Conservation (phyloP, 1,284 basidiomycete species). For the Macrocystidia cucumis region DNA sequence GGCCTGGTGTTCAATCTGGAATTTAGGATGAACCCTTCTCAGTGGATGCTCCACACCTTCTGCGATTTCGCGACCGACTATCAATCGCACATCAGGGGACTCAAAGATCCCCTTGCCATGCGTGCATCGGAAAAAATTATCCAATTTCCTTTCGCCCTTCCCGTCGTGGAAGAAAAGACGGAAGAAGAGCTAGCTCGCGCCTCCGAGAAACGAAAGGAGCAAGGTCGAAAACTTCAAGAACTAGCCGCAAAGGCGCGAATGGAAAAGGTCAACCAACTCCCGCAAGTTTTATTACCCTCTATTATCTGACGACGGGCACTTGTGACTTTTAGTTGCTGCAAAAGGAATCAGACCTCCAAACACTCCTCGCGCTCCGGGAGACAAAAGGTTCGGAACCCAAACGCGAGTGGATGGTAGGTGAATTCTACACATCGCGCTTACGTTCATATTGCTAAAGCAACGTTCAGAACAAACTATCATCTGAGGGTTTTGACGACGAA, state of each 20-base stretch:
- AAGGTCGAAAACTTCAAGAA: constrained; percentile 86
- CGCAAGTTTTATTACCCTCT: neutral
- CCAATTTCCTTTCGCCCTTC: constrained; percentile 77
- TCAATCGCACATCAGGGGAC: constrained; percentile 50
- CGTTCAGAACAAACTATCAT: constrained; percentile 53
- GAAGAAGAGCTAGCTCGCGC: constrained; percentile 83
- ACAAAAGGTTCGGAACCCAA: constrained; percentile 61
- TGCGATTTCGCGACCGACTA: constrained; percentile 87
- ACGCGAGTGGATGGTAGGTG: constrained; percentile 64
- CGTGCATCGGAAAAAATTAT: constrained; percentile 67
- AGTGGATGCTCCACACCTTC: constrained; percentile 89
- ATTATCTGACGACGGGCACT: neutral
- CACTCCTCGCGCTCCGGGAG: constrained; percentile 63
- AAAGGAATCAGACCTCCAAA: constrained; percentile 80
- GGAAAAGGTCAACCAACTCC: constrained; percentile 64
- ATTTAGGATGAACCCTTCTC: too few species aligned
- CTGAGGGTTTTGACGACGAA: constrained; percentile 75
- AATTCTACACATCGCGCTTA: neutral
- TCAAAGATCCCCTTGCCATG: constrained; percentile 59
- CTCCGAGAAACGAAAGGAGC: constrained; percentile 77
- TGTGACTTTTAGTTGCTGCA: constrained; percentile 45
- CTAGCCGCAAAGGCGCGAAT: constrained; percentile 82
- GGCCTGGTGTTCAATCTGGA: too few species aligned
- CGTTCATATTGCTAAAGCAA: neutral
- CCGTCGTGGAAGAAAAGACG: constrained; percentile 78